These are phyloP conservation scores for Termitomyces sp. DNA, from an alignment of 768 basidiomycete species.

Conservation along the genomic window DNA sequence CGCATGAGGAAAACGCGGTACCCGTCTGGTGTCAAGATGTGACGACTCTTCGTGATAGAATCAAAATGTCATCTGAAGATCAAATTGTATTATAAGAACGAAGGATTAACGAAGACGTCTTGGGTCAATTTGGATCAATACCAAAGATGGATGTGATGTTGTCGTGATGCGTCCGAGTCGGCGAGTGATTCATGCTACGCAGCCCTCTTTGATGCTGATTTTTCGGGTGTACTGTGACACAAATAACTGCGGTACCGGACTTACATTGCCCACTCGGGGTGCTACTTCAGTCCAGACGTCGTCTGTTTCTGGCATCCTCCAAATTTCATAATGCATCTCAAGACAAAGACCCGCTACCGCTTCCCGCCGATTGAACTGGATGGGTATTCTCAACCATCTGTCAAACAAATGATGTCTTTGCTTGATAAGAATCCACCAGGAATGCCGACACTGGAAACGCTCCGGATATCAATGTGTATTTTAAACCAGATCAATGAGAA, in stretches of 20 bases:
- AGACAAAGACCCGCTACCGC: neutral
- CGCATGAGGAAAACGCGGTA: neutral
- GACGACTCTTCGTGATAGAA: neutral
- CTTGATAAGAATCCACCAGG: neutral
- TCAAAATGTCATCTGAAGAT: neutral
- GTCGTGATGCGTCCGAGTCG: too few species aligned
- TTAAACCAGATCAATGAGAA: neutral
- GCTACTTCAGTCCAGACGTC: neutral
- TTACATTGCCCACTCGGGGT: neutral
- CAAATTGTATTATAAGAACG: too few species aligned
- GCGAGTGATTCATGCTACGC: too few species aligned
- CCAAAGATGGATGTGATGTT: too few species aligned
- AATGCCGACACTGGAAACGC: neutral
- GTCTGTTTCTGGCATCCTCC: neutral
- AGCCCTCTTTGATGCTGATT: too few species aligned
- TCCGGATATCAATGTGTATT: neutral
- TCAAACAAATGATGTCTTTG: neutral
- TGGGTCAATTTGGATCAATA: too few species aligned
- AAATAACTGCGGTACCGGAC: neutral
- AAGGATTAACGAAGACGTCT: neutral
- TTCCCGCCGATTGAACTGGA: neutral
- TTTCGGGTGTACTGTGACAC: too few species aligned
- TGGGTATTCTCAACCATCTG: neutral
- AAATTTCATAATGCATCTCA: neutral
- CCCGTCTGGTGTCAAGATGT: neutral